phyloP scores from a whole-genome alignment of 2,329 filamentous ascomycete species.

The Cladosporium sp. region DNA sequence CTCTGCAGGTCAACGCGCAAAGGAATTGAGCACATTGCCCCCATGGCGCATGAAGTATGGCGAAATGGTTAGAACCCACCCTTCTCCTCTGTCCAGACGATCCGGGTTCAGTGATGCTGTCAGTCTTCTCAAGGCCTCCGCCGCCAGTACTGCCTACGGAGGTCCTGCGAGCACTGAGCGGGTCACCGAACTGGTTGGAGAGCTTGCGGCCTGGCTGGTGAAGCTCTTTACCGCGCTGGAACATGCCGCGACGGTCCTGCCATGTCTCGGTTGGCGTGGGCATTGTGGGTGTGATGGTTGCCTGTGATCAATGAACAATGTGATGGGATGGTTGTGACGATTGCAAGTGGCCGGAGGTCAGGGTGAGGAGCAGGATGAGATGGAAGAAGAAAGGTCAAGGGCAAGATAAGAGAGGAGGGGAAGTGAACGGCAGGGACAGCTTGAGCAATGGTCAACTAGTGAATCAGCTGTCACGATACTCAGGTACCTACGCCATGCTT shows the following conservation, averaged over 20 bases:
- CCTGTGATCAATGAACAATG: not conserved
- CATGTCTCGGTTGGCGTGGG: constrained; percentile 17
- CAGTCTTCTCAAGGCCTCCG: constrained; percentile 22
- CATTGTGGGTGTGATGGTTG: constrained; percentile 2
- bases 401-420: not conserved
- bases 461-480: constrained; percentile 1
- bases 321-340: not conserved
- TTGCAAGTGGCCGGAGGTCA: not conserved
- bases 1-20: no score
- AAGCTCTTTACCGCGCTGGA: constrained; percentile 31
- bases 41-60: no score
- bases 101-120: constrained; percentile 13
- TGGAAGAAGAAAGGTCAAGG: not conserved
- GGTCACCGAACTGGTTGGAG: constrained; percentile 15
- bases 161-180: not conserved
- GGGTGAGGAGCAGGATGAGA: not conserved
- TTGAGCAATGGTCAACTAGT: not conserved
- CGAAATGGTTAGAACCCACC: constrained; percentile 4
- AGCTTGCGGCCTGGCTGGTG: constrained; percentile 24
- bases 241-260: constrained; percentile 31
- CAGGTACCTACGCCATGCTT: constrained; percentile 1
- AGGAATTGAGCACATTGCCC: no score
- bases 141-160: constrained; percentile 9
- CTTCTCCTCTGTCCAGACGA: constrained; percentile 13
- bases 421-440: not conserved